These are phyloP conservation scores for Mycena sp. DNA, from an alignment of 1,284 basidiomycete species.

Conservation along the genomic window DNA sequence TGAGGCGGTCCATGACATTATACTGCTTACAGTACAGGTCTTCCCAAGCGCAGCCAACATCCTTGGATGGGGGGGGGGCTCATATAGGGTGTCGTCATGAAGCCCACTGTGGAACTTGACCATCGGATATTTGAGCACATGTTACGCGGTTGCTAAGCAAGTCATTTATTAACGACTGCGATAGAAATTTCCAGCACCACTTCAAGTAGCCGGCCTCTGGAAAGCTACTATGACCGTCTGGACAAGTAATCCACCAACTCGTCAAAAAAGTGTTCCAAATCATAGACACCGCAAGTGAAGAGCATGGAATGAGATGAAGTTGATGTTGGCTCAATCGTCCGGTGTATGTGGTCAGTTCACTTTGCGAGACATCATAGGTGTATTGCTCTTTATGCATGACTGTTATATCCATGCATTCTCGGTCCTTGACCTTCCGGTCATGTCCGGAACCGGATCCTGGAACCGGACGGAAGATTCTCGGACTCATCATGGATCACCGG, in stretches of 20 bases:
- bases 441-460: no score
- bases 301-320: no score
- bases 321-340: no score
- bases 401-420: no score
- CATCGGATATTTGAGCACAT: slow-evolving; percentile 14
- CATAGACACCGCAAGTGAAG: slow-evolving; percentile 4
- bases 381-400: no score
- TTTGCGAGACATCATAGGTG: no score
- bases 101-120: slow-evolving; percentile 24
- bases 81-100: slow-evolving; percentile 17
- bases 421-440: no score
- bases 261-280: slow-evolving; percentile 2
- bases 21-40: slow-evolving; percentile 22
- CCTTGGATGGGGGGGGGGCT: slow-evolving; percentile 20
- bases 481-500: no score
- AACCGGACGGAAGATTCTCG: no score
- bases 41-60: slow-evolving; percentile 26
- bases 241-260: background rate
- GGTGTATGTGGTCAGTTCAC: no score
- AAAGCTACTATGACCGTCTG: background rate
- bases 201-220: slow-evolving; percentile 16
- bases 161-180: background rate
- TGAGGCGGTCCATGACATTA: background rate
- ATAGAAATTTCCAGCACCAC: background rate
- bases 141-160: slow-evolving; percentile 20